A percentile compares a stretch with the other conserved stretches of the same genome.
phyloP scores from a whole-genome alignment of 768 basidiomycete species.

The Amanita pallidorosea region DNA sequence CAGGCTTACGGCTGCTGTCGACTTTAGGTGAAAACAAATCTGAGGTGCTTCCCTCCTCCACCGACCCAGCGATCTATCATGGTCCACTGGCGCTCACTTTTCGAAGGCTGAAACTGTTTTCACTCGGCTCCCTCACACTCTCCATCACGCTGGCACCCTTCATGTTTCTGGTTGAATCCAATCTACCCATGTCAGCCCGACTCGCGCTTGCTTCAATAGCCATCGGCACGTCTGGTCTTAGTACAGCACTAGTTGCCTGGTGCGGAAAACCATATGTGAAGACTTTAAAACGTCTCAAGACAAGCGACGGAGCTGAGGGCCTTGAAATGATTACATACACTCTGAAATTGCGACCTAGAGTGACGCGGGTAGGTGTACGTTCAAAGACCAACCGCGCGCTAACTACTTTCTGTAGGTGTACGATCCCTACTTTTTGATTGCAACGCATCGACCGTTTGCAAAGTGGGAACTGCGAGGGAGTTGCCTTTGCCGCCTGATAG shows the following conservation, averaged over 20 bases:
- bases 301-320: conserved; percentile 34
- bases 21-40: conserved; percentile 1
- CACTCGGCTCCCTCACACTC: conserved; percentile 64
- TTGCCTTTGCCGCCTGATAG: conserved; percentile 35
- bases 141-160: conserved; percentile 65
- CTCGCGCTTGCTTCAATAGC: conserved; percentile 59
- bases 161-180: conserved; percentile 73
- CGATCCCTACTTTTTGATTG: conserved; percentile 61
- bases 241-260: conserved; percentile 65
- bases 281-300: conserved; percentile 39
- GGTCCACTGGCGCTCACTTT: conserved; percentile 70
- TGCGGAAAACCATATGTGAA: conserved; percentile 69
- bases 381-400: not conserved
- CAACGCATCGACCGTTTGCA: conserved; percentile 59
- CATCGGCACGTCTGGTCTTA: conserved; percentile 59
- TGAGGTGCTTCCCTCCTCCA: conserved; percentile 4
- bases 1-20: not conserved
- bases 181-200: conserved; percentile 60
- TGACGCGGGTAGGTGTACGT: conserved; percentile 40
- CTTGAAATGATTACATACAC: conserved; percentile 65
- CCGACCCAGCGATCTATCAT: conserved; percentile 31
- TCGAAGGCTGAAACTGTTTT: conserved; percentile 73
- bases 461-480: conserved; percentile 66
- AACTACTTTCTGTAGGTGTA: conserved; percentile 35
- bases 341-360: conserved; percentile 43